Base-by-base conservation (phyloP, 495 filamentous ascomycete species). In the Staphylotrichum longicolle region DNA sequence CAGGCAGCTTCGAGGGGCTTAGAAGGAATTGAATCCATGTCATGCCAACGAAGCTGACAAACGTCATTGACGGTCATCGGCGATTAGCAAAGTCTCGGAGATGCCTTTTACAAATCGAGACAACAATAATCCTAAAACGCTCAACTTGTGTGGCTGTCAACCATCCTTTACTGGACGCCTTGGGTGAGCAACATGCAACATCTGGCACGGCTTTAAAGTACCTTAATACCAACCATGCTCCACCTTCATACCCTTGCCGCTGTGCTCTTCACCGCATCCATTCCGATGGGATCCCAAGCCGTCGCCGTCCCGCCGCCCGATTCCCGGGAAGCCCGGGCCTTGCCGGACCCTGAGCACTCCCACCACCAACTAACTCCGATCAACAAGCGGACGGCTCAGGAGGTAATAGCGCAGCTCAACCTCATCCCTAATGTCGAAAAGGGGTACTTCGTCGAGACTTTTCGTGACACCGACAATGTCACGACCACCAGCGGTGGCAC, bases 401-500 rank as follows among this genome's bases (percentile, higher is more conserved):
- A 50, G 27, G 37, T 50, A 7, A 12, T 50, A 20, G 20, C 5
- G n/a, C 15, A 71, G 56, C 68, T 82, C 12, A 70, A 70, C 44
- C 74, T 82, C 3, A 61, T 58, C 5, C 66, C 80, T 34, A 77
- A 80, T 59, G 53, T 65, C 3, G 80, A 81, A 56, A 77, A 78
- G 50, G 80, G 78, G 39, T 81, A 78, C 70, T 81, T 72, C 62
- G 27, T 71, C 14, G 70, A 82, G 66, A 79, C 78, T 5, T 82
- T 80, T 67, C 71, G 74, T 7, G 78, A 81, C 66, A 5, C 61
- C 0, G 54, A 49, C 42, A 48, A 56, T 37, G 60, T 64, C 32
- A 63, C 59, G 67, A 65, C 57, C 11, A 61, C 33, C 59, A 67
- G 44, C 68, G 71, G 57, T 1, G 20, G 20, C 20, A 72, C 66